Evolutionary conservation across 164 flowering plant genomes (phyloP).

Genomic region (Stephania japonica): DNA sequence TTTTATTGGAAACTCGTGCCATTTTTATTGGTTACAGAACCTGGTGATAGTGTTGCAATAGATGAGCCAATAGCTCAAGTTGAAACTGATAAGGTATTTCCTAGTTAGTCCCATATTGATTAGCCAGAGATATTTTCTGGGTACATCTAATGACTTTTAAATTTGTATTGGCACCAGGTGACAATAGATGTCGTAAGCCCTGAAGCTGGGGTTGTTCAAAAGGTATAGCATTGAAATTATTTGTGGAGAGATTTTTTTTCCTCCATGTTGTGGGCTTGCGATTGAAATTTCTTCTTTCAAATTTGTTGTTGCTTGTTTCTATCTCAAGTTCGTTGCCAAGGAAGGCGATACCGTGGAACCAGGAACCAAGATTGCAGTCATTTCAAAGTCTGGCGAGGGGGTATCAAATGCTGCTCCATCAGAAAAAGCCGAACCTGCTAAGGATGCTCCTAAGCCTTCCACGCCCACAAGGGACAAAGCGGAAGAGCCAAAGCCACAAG

Average conservation of each 20-base stretch:
- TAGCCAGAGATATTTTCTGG: not conserved
- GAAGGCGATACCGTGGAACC: conserved; percentile 98
- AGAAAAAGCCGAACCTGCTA: conserved; percentile 28
- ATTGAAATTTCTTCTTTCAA: not conserved
- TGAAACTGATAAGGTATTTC: conserved; percentile 90
- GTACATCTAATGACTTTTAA: not conserved
- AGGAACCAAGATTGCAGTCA: conserved; percentile 80
- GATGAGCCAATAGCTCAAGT: conserved; percentile 96
- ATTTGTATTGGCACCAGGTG: conserved; percentile 41
- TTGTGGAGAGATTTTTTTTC: not conserved
- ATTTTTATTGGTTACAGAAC: conserved; percentile 40
- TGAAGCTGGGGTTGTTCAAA: conserved; percentile 76
- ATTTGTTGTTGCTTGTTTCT: not conserved
- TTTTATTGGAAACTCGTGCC: conserved; percentile 7
- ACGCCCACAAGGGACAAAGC: conserved; percentile 33
- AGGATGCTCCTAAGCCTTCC: conserved; percentile 37
- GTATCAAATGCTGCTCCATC: conserved; percentile 59
- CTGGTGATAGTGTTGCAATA: conserved; percentile 76
- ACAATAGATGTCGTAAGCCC: conserved; percentile 97
- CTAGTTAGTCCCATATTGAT: not conserved
- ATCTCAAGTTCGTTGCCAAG: conserved; percentile 66
- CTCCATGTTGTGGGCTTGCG: too few relatives aligned
- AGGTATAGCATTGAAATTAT: conserved; percentile 35
- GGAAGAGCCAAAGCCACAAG: conserved; percentile 40
- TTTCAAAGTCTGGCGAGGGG: conserved; percentile 74